Evolutionary conservation across 2,329 filamentous ascomycete species (phyloP).

Genomic region (Hortaea werneckii): DNA sequence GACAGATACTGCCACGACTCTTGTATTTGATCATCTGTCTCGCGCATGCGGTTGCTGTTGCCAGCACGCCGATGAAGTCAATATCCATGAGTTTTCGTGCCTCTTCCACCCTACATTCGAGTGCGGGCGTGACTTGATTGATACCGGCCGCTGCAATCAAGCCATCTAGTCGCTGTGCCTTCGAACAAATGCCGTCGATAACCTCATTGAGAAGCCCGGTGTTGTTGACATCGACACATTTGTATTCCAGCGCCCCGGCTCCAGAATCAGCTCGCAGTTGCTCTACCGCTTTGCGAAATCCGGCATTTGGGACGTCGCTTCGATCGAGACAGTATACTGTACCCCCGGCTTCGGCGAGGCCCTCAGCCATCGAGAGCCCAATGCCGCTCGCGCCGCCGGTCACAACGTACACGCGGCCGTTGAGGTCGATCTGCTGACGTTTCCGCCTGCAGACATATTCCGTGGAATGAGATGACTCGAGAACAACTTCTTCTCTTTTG

Average conservation of each 20-base stretch:
- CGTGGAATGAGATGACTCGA: too few species aligned
- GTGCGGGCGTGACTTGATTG: constrained; percentile 17
- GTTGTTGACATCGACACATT: constrained; percentile 39
- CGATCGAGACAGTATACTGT: constrained; percentile 42
- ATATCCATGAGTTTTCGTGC: too few species aligned
- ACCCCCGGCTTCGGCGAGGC: constrained; percentile 38
- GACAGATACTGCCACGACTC: too few species aligned
- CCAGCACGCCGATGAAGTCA: too few species aligned
- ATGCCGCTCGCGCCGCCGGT: constrained; percentile 18
- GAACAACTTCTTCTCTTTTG: too few species aligned
- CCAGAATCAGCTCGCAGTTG: constrained; percentile 27
- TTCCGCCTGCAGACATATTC: too few species aligned
- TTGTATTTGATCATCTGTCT: too few species aligned
- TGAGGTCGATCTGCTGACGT: too few species aligned
- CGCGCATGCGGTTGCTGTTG: too few species aligned
- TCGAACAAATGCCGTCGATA: too few species aligned
- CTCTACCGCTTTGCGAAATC: constrained; percentile 33
- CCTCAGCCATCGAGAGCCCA: constrained; percentile 32
- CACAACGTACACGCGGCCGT: constrained; percentile 12
- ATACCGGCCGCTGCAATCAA: constrained; percentile 21
- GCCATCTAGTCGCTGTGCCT: constrained; percentile 20
- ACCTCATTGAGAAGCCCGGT: too few species aligned
- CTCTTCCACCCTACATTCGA: constrained; percentile 27
- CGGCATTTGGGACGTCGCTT: constrained; percentile 30
- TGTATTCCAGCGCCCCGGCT: constrained; percentile 35